A percentile compares a stretch with the other conserved stretches of the same genome.
Evolutionary conservation across 345 rosid species (phyloP).

Genomic region (Erodium maritimum): DNA sequence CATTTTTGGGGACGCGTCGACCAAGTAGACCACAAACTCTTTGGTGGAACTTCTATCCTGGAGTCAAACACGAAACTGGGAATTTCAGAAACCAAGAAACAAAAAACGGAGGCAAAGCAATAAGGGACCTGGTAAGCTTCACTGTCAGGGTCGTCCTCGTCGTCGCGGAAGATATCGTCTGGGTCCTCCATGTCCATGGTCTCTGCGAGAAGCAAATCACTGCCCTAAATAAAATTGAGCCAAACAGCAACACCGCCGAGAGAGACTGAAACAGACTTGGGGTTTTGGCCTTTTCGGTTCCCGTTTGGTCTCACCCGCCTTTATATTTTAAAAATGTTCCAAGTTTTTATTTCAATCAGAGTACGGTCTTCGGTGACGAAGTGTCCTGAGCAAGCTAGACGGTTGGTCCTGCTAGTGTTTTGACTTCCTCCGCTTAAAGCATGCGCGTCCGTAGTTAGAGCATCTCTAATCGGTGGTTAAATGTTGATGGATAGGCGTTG

Average conservation of each 20-base stretch:
- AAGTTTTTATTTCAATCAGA: too few species aligned
- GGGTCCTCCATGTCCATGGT: conserved; percentile 77
- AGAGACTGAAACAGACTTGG: not conserved
- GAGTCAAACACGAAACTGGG: not conserved
- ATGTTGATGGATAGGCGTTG: too few species aligned
- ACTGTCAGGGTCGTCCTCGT: conserved; percentile 56
- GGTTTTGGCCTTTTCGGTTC: not conserved
- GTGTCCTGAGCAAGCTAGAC: too few species aligned
- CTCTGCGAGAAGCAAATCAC: not conserved
- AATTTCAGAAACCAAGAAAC: not conserved
- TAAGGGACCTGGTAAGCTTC: conserved; percentile 45
- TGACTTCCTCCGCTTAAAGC: too few species aligned
- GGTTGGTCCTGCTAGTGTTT: too few species aligned
- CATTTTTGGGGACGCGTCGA: conserved; percentile 93
- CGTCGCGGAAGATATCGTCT: conserved; percentile 82
- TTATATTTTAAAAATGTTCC: too few species aligned
- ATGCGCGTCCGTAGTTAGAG: too few species aligned
- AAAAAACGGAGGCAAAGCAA: not conserved
- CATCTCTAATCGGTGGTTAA: too few species aligned
- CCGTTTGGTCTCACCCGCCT: too few species aligned
- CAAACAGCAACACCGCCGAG: not conserved
- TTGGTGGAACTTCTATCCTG: conserved; percentile 59
- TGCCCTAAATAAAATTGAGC: not conserved
- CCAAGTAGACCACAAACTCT: conserved; percentile 60
- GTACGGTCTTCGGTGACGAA: too few species aligned